phyloP scores from a whole-genome alignment of 306 rosid species.

The Gastrolobium villosum region DNA sequence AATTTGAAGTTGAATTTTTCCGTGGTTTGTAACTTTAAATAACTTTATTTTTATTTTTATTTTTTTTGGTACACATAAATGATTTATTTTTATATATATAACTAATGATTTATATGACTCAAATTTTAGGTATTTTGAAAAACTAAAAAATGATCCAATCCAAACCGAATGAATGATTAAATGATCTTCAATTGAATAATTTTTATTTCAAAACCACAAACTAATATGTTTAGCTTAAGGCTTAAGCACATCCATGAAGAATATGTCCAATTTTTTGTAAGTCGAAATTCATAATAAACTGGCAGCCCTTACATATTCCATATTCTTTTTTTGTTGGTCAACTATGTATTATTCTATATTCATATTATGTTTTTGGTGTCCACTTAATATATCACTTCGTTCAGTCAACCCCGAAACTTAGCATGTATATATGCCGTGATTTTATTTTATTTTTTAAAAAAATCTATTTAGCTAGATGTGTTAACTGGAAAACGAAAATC shows the following conservation, averaged over 20 bases:
- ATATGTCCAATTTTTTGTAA: constrained; percentile 1
- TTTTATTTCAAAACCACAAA: no score
- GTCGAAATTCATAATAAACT: not conserved
- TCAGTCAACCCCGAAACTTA: not conserved
- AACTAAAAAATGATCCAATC: no score
- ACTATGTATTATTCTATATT: constrained; percentile 7
- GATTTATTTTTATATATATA: not conserved
- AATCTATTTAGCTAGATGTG: no score
- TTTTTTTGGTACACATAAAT: not conserved
- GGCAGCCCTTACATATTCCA: not conserved
- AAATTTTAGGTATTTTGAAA: no score
- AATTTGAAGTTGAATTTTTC: no score
- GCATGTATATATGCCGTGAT: not conserved
- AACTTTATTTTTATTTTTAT: not conserved
- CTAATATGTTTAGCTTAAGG: not conserved
- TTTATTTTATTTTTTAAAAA: not conserved
- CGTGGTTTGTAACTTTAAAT: no score
- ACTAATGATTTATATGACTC: no score
- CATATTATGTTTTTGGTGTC: not conserved
- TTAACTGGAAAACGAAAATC: no score
- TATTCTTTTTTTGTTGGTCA: not conserved
- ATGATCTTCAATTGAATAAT: no score
- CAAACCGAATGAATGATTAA: no score
- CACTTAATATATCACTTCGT: no score
- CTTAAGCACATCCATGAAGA: not conserved